phyloP scores from a whole-genome alignment of 2,329 filamentous ascomycete species.

The Aureobasidium uvarum region DNA sequence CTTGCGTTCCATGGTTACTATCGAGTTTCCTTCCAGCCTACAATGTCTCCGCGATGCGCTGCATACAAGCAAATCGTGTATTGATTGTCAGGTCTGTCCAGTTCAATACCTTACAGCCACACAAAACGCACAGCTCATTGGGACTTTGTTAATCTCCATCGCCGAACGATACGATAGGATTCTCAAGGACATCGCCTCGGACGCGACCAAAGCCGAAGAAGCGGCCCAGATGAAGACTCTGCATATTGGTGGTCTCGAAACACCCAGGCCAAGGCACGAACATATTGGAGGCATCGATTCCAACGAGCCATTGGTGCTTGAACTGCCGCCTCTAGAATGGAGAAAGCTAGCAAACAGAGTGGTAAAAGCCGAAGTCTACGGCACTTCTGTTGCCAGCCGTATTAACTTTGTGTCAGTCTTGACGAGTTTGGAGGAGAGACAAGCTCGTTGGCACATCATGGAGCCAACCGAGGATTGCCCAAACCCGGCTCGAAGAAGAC shows the following conservation, averaged over 20 bases:
- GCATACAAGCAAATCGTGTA: conserved; percentile 40
- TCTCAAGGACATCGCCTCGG: conserved; percentile 43
- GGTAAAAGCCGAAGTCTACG: conserved; percentile 47
- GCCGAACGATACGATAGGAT: conserved; percentile 45
- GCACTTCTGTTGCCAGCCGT: conserved; percentile 35
- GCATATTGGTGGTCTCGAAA: conserved; percentile 43
- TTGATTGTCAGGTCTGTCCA: conserved; percentile 47
- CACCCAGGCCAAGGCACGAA: background rate
- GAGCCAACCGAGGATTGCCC: conserved; percentile 21
- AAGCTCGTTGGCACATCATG: conserved; percentile 44
- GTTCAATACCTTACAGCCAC: conserved; percentile 43
- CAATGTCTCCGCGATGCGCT: conserved; percentile 45
- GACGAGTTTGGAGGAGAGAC: conserved; percentile 44
- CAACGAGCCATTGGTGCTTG: conserved; percentile 35
- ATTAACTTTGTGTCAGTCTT: conserved; percentile 41
- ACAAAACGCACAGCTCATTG: conserved; percentile 48
- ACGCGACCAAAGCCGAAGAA: conserved; percentile 38
- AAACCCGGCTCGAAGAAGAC: conserved; percentile 11
- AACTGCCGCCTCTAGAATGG: conserved; percentile 48
- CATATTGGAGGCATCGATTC: background rate
- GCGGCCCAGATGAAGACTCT: conserved; percentile 43
- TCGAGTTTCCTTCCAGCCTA: conserved; percentile 47
- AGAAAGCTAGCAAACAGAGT: conserved; percentile 45
- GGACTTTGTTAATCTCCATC: conserved; percentile 45
- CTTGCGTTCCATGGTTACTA: conserved; percentile 42